Conservation (phyloP, 2,329 filamentous ascomycete species). For the Aspergillus viridinutans region DNA sequence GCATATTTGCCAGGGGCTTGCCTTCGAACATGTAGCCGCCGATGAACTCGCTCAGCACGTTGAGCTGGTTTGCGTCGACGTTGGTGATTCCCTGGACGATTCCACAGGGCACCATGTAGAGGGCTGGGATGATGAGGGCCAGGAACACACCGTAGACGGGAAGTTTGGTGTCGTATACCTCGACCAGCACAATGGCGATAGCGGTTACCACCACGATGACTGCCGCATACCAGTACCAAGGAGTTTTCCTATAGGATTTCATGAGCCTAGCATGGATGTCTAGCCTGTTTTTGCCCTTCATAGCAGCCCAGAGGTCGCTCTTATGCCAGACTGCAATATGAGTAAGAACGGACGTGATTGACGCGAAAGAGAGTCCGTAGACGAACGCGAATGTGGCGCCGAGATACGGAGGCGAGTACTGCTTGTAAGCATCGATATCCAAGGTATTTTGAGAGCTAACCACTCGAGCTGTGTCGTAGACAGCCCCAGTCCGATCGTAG, state of each 20-base stretch:
- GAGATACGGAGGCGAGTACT: slow-evolving; percentile 62
- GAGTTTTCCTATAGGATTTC: slow-evolving; percentile 34
- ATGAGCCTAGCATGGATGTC: slow-evolving; percentile 43
- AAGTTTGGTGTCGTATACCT: slow-evolving; percentile 42
- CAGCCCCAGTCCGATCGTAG: slow-evolving; percentile 56
- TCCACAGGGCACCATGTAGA: slow-evolving; percentile 44
- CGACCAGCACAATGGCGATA: slow-evolving; percentile 30
- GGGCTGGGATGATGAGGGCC: slow-evolving; percentile 37
- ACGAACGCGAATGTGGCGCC: slow-evolving; percentile 51
- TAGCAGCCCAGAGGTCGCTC: slow-evolving; percentile 25
- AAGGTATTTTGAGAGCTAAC: slow-evolving; percentile 51
- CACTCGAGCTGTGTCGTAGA: slow-evolving; percentile 57
- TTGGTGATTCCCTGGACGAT: slow-evolving; percentile 45
- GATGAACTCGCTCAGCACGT: slow-evolving; percentile 43
- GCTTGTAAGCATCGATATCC: slow-evolving; percentile 55
- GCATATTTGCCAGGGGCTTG: slow-evolving; percentile 43
- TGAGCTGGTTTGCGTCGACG: slow-evolving; percentile 42
- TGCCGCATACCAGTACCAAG: slow-evolving; percentile 41
- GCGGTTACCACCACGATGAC: slow-evolving; percentile 32
- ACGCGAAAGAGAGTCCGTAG: slow-evolving; percentile 61
- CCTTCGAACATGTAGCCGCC: slow-evolving; percentile 45
- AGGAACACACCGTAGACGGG: slow-evolving; percentile 43
- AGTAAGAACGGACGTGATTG: slow-evolving; percentile 50
- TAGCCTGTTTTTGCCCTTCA: slow-evolving; percentile 33
- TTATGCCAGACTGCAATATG: slow-evolving; percentile 29